Conservation (phyloP, 1,284 basidiomycete species). For the Phaffia rhodozyma region DNA sequence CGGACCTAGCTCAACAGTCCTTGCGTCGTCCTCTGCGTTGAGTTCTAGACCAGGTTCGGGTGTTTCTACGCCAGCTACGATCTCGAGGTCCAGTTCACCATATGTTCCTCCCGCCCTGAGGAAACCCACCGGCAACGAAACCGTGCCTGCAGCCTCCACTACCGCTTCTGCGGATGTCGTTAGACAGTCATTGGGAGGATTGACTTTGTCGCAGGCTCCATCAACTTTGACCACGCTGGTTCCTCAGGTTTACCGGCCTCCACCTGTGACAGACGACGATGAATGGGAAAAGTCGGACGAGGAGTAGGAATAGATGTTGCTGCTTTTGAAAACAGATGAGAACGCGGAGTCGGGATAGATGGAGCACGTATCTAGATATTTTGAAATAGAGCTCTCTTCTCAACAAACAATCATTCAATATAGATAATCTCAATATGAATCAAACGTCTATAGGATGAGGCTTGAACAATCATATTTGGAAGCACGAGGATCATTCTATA, state of each 20-base stretch:
- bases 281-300: conserved; percentile 10
- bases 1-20: not conserved
- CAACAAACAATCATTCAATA: too few species aligned
- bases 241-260: not conserved
- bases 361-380: too few species aligned
- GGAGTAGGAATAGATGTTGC: not conserved
- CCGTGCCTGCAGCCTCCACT: not conserved
- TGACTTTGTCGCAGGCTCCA: not conserved
- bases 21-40: not conserved
- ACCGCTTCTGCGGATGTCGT: not conserved
- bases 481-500: not conserved
- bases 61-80: not conserved
- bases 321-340: too few species aligned
- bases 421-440: too few species aligned
- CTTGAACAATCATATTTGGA: too few species aligned
- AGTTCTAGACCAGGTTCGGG: not conserved
- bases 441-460: too few species aligned
- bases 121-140: not conserved
- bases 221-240: not conserved
- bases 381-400: too few species aligned
- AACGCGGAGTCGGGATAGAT: too few species aligned
- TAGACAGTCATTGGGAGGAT: not conserved
- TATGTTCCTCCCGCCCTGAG: conserved; percentile 11
- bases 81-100: not conserved
- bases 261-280: not conserved